Conservation (phyloP, 2,329 filamentous ascomycete species). For the Massarina eburnea region DNA sequence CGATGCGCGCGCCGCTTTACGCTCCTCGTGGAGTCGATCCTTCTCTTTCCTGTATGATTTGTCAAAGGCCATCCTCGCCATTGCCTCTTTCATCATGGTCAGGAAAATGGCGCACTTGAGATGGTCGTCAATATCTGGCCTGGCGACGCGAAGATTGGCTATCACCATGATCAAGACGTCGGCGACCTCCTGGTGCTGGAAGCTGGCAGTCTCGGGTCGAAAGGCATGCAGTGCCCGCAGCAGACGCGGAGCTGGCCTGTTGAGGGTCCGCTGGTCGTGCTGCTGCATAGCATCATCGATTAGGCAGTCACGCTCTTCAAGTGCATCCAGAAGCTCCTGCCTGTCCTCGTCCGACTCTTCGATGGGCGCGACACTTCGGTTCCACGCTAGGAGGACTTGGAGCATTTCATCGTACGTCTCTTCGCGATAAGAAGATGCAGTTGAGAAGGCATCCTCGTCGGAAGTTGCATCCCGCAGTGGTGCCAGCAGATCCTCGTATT, state of each 20-base stretch:
- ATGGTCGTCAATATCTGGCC: slow-evolving; percentile 19
- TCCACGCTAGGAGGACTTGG: slow-evolving; percentile 21
- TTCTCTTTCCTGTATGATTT: slow-evolving; percentile 5
- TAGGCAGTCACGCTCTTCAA: slow-evolving; percentile 10
- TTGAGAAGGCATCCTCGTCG: neutral
- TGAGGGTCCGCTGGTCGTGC: slow-evolving; percentile 3
- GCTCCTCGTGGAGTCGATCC: slow-evolving; percentile 2
- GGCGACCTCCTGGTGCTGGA: slow-evolving; percentile 13
- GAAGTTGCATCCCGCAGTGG: slow-evolving; percentile 8
- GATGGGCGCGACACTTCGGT: slow-evolving; percentile 8
- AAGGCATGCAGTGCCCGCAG: slow-evolving; percentile 17
- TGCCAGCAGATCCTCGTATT: slow-evolving; percentile 21
- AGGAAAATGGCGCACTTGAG: slow-evolving; percentile 15
- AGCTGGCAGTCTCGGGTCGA: slow-evolving; percentile 19
- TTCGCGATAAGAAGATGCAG: neutral
- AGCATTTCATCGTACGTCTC: slow-evolving; percentile 19
- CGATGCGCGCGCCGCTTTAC: slow-evolving; percentile 6
- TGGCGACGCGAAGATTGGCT: slow-evolving; percentile 17
- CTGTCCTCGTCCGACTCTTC: slow-evolving; percentile 1
- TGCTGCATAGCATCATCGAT: slow-evolving; percentile 2
- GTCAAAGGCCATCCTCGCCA: slow-evolving; percentile 4
- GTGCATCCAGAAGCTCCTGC: slow-evolving; percentile 8
- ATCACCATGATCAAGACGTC: slow-evolving; percentile 19
- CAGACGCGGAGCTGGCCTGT: slow-evolving; percentile 9
- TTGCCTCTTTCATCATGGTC: slow-evolving; percentile 11